phyloP scores from a whole-genome alignment of 495 filamentous ascomycete species.

The Neurospora sp. region DNA sequence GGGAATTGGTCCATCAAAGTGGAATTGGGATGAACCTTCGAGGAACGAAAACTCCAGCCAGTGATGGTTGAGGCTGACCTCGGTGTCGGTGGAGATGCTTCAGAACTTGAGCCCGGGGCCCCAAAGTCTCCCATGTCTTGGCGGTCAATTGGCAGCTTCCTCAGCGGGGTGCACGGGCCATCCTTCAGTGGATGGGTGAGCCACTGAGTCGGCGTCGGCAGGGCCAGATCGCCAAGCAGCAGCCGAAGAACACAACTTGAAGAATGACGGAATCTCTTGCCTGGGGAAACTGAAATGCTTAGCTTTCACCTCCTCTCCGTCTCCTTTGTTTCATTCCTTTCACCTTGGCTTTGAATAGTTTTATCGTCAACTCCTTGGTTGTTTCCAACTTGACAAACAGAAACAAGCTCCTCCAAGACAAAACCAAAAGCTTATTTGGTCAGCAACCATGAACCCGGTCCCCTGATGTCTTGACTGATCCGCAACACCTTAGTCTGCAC shows the following conservation, averaged over 20 bases:
- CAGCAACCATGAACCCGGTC: not conserved
- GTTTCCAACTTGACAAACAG: not conserved
- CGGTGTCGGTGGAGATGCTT: not conserved
- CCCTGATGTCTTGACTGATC: not conserved
- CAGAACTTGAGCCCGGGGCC: not conserved
- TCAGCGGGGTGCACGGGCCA: not conserved
- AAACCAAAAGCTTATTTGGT: not conserved
- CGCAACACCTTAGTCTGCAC: not conserved
- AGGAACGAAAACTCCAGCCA: not conserved
- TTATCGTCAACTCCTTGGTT: not conserved
- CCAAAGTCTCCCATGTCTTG: not conserved
- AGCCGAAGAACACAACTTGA: not conserved
- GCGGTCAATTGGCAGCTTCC: not conserved
- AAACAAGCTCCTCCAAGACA: not conserved
- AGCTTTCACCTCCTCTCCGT: not conserved
- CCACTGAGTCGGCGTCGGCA: not conserved
- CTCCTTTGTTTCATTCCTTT: not conserved
- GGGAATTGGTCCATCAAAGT: not conserved
- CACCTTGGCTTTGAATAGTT: not conserved
- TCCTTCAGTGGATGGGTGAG: not conserved
- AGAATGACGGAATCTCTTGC: not conserved
- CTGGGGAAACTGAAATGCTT: not conserved
- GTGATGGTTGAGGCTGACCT: not conserved
- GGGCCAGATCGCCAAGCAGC: not conserved
- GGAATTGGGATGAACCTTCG: not conserved